These are phyloP conservation scores for Lignosus rhinocerotis DNA, from an alignment of 1,284 basidiomycete species.

Conservation along the genomic window DNA sequence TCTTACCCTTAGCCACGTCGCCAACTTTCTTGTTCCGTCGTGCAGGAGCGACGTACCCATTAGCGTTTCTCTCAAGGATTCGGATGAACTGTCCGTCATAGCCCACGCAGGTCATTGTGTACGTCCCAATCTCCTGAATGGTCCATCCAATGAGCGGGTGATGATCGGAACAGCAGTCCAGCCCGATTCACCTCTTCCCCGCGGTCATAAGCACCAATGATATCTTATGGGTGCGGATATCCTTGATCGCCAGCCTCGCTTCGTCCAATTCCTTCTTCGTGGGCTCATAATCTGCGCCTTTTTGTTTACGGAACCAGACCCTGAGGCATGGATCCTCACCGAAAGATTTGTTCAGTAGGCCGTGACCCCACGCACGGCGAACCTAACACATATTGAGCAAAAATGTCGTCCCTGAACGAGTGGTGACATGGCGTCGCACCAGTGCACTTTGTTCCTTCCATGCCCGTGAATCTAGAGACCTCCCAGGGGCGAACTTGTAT, in stretches of 20 bases:
- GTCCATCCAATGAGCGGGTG: not conserved
- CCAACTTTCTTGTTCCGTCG: too few species aligned
- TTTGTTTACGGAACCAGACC: not conserved
- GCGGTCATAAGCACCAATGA: not conserved
- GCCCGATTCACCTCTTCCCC: constrained; percentile 2
- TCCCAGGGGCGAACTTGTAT: not conserved
- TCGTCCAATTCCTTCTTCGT: not conserved
- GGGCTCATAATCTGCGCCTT: constrained; percentile 4
- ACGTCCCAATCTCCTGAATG: not conserved
- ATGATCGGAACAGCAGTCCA: not conserved
- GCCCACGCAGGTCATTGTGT: not conserved
- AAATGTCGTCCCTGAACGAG: too few species aligned
- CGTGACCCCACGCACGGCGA: not conserved
- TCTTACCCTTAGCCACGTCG: too few species aligned
- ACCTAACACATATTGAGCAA: not conserved
- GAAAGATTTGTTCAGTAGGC: not conserved
- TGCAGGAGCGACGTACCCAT: not conserved
- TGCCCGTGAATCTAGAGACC: not conserved
- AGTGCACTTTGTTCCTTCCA: too few species aligned
- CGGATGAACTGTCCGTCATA: not conserved
- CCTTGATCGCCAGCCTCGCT: not conserved
- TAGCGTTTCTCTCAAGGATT: not conserved
- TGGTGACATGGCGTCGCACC: too few species aligned
- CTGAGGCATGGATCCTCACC: not conserved
- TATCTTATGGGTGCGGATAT: not conserved